These are phyloP conservation scores for Salvia miltiorrhiza DNA, from an alignment of 257 asterid species.

Conservation along the genomic window DNA sequence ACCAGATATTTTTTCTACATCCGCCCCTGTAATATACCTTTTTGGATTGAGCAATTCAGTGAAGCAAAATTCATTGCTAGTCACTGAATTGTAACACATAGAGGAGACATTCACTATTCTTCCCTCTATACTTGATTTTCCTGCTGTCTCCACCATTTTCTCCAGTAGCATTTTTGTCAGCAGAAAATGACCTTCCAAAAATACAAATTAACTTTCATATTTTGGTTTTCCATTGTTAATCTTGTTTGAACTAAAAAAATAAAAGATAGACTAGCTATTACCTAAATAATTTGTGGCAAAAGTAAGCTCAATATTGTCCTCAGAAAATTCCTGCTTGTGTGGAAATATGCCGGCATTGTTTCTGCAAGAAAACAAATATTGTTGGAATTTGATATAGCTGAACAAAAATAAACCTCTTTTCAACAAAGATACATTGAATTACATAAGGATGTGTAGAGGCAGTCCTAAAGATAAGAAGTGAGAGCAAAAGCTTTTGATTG, in stretches of 20 bases:
- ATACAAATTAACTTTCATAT: neutral
- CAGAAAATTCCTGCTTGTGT: constrained; percentile 79
- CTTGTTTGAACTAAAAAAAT: neutral
- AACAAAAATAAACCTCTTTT: neutral
- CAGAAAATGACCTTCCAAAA: constrained; percentile 78
- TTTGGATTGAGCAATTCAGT: constrained; percentile 59
- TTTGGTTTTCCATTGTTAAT: neutral
- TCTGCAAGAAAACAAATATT: constrained; percentile 48
- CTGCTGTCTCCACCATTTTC: constrained; percentile 82
- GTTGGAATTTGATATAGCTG: neutral
- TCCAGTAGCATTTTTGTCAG: constrained; percentile 77
- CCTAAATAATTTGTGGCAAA: constrained; percentile 93
- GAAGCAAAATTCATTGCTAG: constrained; percentile 49
- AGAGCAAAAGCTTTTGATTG: constrained; percentile 73
- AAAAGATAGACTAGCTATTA: constrained; percentile 1
- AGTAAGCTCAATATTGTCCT: constrained; percentile 90
- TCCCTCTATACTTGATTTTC: constrained; percentile 62
- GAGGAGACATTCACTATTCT: constrained; percentile 92
- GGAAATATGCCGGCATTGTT: constrained; percentile 97
- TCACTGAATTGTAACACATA: constrained; percentile 79
- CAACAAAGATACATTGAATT: constrained; percentile 19
- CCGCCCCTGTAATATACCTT: constrained; percentile 38
- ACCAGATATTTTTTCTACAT: too few species aligned
- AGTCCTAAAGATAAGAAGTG: constrained; percentile 68
- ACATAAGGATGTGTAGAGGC: constrained; percentile 93